These are phyloP conservation scores for Trapa bicornis DNA, from an alignment of 345 rosid species.

Conservation along the genomic window DNA sequence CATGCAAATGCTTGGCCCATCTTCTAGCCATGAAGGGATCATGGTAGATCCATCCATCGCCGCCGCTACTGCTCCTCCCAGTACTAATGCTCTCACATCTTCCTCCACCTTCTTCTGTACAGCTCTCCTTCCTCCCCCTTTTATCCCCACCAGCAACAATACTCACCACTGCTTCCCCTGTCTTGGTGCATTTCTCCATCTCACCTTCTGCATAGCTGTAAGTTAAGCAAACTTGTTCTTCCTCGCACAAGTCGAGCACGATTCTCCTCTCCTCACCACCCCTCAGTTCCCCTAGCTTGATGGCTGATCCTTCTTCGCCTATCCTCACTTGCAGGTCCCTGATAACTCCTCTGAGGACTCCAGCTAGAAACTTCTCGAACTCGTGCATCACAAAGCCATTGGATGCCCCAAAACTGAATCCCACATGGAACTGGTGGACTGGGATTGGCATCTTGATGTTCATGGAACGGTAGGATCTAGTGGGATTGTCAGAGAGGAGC, in stretches of 20 bases:
- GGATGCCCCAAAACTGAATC: slow-evolving; percentile 54
- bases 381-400: slow-evolving; percentile 69
- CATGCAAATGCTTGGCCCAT: slow-evolving; percentile 79
- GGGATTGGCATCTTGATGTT: slow-evolving; percentile 38
- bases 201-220: slow-evolving; percentile 67
- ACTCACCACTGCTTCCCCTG: slow-evolving; percentile 50
- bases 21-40: slow-evolving; percentile 74
- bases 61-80: slow-evolving; percentile 44
- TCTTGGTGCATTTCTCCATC: slow-evolving; percentile 32
- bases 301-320: slow-evolving; percentile 41
- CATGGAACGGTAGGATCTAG: slow-evolving; percentile 34
- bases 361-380: slow-evolving; percentile 56
- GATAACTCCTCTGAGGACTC: slow-evolving; percentile 43
- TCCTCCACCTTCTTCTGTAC: slow-evolving; percentile 14
- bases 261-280: slow-evolving; percentile 58
- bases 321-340: slow-evolving; percentile 57
- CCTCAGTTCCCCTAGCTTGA: slow-evolving; percentile 53
- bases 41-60: slow-evolving; percentile 56
- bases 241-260: slow-evolving; percentile 39
- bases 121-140: slow-evolving; percentile 21
- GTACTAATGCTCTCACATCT: slow-evolving; percentile 17
- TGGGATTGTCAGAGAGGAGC: slow-evolving; percentile 60
- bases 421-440: slow-evolving; percentile 63
- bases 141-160: slow-evolving; percentile 16
- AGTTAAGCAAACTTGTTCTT: slow-evolving; percentile 27